Conservation (phyloP, 495 filamentous ascomycete species). For the Bacidia rubella region DNA sequence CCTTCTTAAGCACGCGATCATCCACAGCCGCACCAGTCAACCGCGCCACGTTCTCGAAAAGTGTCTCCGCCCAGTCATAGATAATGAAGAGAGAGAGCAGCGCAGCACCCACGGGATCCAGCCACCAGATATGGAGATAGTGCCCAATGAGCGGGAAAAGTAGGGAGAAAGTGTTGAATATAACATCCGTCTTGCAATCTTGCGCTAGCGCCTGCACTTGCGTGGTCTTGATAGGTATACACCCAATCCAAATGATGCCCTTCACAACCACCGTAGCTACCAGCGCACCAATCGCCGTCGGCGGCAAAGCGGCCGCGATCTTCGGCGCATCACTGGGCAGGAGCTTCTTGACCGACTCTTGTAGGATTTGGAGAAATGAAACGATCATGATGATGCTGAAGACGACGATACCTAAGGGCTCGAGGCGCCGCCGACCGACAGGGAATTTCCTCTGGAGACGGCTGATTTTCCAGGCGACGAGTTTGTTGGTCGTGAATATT, state of each 20-base stretch:
- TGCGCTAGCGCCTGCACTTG: conserved; percentile 73
- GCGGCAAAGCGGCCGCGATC: conserved; percentile 10
- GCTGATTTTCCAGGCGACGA: conserved; percentile 56
- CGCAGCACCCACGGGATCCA: conserved; percentile 73
- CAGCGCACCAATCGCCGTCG: conserved; percentile 60
- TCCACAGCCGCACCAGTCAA: conserved; percentile 73
- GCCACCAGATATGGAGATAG: conserved; percentile 62
- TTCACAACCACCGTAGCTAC: conserved; percentile 70
- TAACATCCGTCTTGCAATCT: conserved; percentile 49
- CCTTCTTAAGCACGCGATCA: conserved; percentile 64
- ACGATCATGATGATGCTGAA: conserved; percentile 79
- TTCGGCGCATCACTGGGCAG: conserved; percentile 41
- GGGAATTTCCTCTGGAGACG: conserved; percentile 55
- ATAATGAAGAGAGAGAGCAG: conserved; percentile 75
- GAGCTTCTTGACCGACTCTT: conserved; percentile 56
- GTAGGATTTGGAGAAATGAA: conserved; percentile 69
- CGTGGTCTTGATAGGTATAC: conserved; percentile 73
- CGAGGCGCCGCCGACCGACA: conserved; percentile 61
- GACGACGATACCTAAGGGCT: conserved; percentile 62
- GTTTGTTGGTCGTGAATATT: conserved; percentile 62
- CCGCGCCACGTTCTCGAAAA: conserved; percentile 63
- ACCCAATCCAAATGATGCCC: conserved; percentile 71
- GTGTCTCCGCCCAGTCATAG: conserved; percentile 67
- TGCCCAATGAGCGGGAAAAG: conserved; percentile 42
- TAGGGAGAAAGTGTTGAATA: conserved; percentile 87